phyloP scores from a whole-genome alignment of 2,329 filamentous ascomycete species.

The Fusarium agapanthi region DNA sequence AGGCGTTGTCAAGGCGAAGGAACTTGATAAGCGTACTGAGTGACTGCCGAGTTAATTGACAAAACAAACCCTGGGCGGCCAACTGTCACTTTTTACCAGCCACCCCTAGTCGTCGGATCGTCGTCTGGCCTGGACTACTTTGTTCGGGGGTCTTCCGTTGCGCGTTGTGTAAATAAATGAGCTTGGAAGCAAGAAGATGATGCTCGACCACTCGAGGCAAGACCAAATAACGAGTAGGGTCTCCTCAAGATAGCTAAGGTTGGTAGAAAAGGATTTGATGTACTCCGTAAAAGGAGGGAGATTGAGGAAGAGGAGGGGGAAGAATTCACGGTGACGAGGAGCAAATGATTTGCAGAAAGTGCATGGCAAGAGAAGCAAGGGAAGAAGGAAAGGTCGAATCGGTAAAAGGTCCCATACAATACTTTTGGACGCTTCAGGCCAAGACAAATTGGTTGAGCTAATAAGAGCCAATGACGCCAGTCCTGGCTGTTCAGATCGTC shows the following conservation, averaged over 20 bases:
- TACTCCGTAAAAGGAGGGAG: neutral
- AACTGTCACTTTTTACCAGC: constrained; percentile 32
- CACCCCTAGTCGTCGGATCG: constrained; percentile 32
- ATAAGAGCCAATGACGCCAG: constrained; percentile 40
- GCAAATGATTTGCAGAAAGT: constrained; percentile 23
- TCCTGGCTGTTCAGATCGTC: constrained; percentile 40
- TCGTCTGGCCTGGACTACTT: constrained; percentile 12
- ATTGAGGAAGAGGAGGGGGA: neutral
- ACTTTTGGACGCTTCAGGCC: constrained; percentile 18
- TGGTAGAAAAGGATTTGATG: neutral
- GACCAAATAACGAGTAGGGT: constrained; percentile 5
- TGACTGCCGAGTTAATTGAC: constrained; percentile 28
- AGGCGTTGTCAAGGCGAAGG: constrained; percentile 19
- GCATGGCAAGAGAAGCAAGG: neutral
- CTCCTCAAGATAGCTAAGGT: neutral
- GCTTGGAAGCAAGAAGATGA: constrained; percentile 20
- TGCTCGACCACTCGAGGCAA: constrained; percentile 6
- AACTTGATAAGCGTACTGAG: constrained; percentile 10
- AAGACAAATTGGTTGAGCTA: constrained; percentile 33
- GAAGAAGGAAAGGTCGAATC: constrained; percentile 10
- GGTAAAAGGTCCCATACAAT: constrained; percentile 1
- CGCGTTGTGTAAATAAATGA: constrained; percentile 18
- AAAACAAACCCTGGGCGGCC: constrained; percentile 21
- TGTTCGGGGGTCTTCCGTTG: constrained; percentile 9
- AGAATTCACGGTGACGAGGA: constrained; percentile 12